A percentile compares a stretch with the other conserved stretches of the same genome.
Conservation (phyloP, 2,329 filamentous ascomycete genomes). For the Monosporascus sp. region DNA sequence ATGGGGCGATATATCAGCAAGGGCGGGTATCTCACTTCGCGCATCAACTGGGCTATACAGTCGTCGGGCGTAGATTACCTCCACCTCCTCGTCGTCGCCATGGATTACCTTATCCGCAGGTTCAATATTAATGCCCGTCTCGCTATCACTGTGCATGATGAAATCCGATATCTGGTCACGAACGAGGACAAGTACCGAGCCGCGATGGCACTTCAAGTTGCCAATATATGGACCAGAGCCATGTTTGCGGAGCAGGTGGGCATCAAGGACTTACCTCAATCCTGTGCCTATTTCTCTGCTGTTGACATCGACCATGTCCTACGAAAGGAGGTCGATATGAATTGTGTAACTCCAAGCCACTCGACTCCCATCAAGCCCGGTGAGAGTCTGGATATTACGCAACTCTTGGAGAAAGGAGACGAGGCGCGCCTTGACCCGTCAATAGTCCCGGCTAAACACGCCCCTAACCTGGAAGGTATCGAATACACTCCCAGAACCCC, state of each 20-base stretch:
- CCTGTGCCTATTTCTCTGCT: constrained; percentile 91
- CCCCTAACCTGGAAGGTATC: constrained; percentile 58
- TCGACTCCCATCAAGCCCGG: constrained; percentile 71
- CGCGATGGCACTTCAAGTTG: constrained; percentile 87
- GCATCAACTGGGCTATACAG: constrained; percentile 99
- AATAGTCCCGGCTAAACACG: constrained; percentile 45
- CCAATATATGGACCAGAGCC: constrained; percentile 93
- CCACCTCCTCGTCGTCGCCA: constrained; percentile 84
- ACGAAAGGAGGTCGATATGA: constrained; percentile 98
- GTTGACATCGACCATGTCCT: constrained; percentile 93
- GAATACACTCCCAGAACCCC: constrained; percentile 65
- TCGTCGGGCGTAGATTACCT: constrained; percentile 96
- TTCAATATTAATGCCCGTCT: constrained; percentile 83
- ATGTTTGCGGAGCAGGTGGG: constrained; percentile 98
- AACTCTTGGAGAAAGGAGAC: constrained; percentile 69
- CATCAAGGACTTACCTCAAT: constrained; percentile 89
- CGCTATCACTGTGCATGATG: constrained; percentile 92
- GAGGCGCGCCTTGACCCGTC: constrained; percentile 63
- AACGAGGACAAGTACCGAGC: constrained; percentile 80
- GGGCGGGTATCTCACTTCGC: constrained; percentile 87
- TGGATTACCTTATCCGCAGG: constrained; percentile 86
- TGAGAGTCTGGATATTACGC: constrained; percentile 76
- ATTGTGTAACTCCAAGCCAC: constrained; percentile 89
- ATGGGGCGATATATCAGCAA: constrained; percentile 84
- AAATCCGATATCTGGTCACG: constrained; percentile 89